Conservation (phyloP, 768 basidiomycete species). For the Solioccasus polychromus region DNA sequence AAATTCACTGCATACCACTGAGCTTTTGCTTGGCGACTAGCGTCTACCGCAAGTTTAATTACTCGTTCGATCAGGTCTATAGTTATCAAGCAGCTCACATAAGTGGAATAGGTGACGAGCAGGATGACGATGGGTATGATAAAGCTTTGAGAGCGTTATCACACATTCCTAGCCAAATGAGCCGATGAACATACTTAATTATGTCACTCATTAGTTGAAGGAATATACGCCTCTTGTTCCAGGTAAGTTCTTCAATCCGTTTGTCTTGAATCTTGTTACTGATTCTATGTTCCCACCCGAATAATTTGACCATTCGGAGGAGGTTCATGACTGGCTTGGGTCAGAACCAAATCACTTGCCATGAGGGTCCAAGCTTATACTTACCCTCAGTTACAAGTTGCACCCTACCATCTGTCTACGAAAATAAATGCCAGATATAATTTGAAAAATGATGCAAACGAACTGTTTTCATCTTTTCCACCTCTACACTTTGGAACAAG, state of each 20-base stretch:
- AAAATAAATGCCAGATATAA: conserved; percentile 36
- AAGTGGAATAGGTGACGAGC: conserved; percentile 60
- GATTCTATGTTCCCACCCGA: conserved; percentile 63
- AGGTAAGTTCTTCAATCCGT: conserved; percentile 57
- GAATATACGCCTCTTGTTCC: conserved; percentile 50
- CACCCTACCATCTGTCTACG: conserved; percentile 35
- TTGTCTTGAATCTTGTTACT: conserved; percentile 49
- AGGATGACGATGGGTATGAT: conserved; percentile 61
- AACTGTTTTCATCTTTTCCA: conserved; percentile 45
- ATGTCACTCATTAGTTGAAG: conserved; percentile 41
- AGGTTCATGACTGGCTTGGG: conserved; percentile 44
- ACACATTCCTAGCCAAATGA: not conserved
- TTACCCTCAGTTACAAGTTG: conserved; percentile 58
- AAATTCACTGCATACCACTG: conserved; percentile 4
- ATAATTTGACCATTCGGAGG: conserved; percentile 68
- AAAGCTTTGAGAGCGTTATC: conserved; percentile 37
- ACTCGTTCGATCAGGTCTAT: not conserved
- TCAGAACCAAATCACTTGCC: not conserved
- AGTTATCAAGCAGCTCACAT: conserved; percentile 36
- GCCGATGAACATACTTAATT: conserved; percentile 12
- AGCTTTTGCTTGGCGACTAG: conserved; percentile 4
- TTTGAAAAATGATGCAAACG: not conserved
- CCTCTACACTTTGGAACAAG: conserved; percentile 45
- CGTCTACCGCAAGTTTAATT: not conserved
- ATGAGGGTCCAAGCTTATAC: conserved; percentile 15